A percentile compares a stretch with the other conserved stretches of the same genome.
These are phyloP conservation scores for Tulasnella calospora DNA, from an alignment of 768 basidiomycete species.

Conservation along the genomic window DNA sequence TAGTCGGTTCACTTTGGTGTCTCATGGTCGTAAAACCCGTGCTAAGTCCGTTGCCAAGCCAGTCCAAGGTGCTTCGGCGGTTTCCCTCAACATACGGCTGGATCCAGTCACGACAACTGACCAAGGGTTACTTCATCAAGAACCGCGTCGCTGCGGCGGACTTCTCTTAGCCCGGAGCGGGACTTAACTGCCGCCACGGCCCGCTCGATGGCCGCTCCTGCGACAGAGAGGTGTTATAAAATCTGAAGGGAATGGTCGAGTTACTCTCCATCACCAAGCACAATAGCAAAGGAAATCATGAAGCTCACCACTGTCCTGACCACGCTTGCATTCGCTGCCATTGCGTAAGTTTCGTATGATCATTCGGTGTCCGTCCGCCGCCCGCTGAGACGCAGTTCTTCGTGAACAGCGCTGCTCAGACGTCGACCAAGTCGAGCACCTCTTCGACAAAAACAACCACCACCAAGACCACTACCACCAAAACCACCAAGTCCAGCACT, in stretches of 20 bases:
- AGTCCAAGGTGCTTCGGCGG: neutral
- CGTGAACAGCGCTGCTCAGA: neutral
- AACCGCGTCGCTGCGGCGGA: neutral
- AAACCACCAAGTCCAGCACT: neutral
- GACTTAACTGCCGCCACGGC: neutral
- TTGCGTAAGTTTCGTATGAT: neutral
- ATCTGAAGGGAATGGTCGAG: neutral
- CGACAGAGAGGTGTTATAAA: neutral
- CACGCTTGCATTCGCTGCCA: neutral
- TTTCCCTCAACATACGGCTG: neutral
- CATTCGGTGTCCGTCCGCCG: neutral
- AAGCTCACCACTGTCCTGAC: neutral
- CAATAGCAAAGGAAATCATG: neutral
- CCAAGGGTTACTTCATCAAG: neutral
- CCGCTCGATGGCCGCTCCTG: neutral
- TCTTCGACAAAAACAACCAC: slow-evolving; percentile 3
- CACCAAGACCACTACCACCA: slow-evolving; percentile 9
- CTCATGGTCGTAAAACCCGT: neutral
- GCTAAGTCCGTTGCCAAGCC: neutral
- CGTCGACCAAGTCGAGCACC: no score
- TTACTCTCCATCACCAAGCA: neutral
- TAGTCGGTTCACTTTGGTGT: neutral
- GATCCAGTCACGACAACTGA: neutral
- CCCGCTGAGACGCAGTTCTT: neutral
- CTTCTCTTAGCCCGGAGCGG: neutral